These are phyloP conservation scores for Puccinia hordei DNA, from an alignment of 1,284 basidiomycete species.

Conservation along the genomic window DNA sequence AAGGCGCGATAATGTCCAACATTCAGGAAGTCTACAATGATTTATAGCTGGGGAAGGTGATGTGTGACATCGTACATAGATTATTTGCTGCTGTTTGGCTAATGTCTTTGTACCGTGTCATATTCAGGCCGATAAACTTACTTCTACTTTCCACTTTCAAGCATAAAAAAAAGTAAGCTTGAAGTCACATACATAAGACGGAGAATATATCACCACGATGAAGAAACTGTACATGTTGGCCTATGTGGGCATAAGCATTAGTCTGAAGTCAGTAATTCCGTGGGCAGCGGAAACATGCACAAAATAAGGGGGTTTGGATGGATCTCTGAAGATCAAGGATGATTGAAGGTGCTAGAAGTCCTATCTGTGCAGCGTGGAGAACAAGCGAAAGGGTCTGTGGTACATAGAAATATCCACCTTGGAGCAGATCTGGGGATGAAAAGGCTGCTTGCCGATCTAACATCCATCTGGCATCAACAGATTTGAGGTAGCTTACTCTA, in stretches of 20 bases:
- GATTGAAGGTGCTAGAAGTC: not conserved
- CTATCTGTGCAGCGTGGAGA: not conserved
- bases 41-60: not conserved
- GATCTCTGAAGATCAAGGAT: constrained; percentile 1
- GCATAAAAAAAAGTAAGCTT: not conserved
- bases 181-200: not conserved
- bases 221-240: not conserved
- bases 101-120: not conserved
- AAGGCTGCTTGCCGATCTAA: not conserved
- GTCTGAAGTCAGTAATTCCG: constrained; percentile 32
- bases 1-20: not conserved
- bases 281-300: constrained; percentile 25
- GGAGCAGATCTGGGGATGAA: constrained; percentile 8
- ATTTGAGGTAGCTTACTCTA: not conserved
- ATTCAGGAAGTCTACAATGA: not conserved
- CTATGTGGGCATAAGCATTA: not conserved
- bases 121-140: not conserved
- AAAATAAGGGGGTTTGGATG: constrained; percentile 13
- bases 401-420: not conserved
- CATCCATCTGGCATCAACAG: not conserved
- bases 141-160: constrained; percentile 17
- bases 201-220: not conserved
- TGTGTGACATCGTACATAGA: not conserved
- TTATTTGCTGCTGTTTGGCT: not conserved
- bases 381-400: not conserved